Conservation (phyloP, 1,284 basidiomycete genomes). For the Salmacisia buchloeana region DNA sequence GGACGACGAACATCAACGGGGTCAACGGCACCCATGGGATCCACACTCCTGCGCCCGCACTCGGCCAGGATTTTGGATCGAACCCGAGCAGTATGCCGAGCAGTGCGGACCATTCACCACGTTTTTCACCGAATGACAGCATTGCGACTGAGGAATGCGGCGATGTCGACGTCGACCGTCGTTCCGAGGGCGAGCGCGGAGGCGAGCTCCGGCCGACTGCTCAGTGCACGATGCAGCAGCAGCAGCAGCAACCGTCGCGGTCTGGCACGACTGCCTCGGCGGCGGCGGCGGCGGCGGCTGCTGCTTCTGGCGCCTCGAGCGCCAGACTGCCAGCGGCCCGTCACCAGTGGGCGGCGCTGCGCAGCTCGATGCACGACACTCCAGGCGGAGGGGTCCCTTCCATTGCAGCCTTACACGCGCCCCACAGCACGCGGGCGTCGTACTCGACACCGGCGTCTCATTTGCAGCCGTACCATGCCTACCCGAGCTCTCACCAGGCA, state of each 20-base stretch:
- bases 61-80: conserved; percentile 31
- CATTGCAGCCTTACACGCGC: conserved; percentile 7
- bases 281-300: too few relatives aligned
- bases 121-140: conserved; percentile 41
- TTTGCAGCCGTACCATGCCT: neutral
- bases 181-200: conserved; percentile 20
- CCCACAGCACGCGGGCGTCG: too few relatives aligned
- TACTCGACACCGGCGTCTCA: neutral
- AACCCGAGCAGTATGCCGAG: conserved; percentile 43
- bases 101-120: conserved; percentile 42
- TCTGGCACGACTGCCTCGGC: too few relatives aligned
- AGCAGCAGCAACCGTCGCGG: too few relatives aligned
- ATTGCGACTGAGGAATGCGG: conserved; percentile 33
- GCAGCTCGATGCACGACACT: conserved; percentile 8
- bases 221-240: conserved; percentile 6
- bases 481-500: neutral
- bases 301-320: neutral
- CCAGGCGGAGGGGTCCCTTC: conserved; percentile 10
- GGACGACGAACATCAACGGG: neutral
- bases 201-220: conserved; percentile 18
- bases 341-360: conserved; percentile 5
- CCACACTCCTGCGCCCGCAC: neutral
- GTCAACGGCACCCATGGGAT: neutral
- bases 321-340: neutral
- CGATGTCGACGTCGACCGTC: conserved; percentile 33